Conservation (phyloP, 306 rosid genomes). For the Fagus crenata region DNA sequence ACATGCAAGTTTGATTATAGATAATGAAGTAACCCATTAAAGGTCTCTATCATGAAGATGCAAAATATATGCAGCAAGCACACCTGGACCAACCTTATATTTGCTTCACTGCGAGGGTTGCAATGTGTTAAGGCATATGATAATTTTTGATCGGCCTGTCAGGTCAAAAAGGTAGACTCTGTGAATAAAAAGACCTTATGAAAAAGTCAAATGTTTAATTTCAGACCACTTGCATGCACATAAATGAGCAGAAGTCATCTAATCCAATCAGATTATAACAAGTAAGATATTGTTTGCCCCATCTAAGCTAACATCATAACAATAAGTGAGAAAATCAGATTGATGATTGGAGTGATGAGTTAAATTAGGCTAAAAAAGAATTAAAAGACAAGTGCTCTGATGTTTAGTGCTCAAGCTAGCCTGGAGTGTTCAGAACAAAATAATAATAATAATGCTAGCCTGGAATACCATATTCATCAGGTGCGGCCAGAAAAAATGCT, state of each 20-base stretch:
- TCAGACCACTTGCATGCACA: not conserved
- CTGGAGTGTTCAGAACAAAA: no score
- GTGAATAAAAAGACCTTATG: slow-evolving; percentile 16
- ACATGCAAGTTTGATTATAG: not conserved
- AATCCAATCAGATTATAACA: slow-evolving; percentile 8
- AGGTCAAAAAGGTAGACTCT: slow-evolving; percentile 29
- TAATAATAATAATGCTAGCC: no score
- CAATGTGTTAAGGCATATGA: slow-evolving; percentile 89
- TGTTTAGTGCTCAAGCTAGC: no score
- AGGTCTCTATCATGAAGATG: slow-evolving; percentile 31
- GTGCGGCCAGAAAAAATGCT: no score
- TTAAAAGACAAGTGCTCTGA: no score
- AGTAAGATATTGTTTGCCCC: slow-evolving; percentile 5
- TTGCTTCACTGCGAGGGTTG: slow-evolving; percentile 74
- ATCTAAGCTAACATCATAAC: slow-evolving; percentile 11
- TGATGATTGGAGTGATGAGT: no score
- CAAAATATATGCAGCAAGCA: slow-evolving; percentile 43
- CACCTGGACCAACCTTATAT: slow-evolving; percentile 86
- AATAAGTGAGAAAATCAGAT: not conserved
- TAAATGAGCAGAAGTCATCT: slow-evolving; percentile 12
- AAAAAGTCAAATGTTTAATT: slow-evolving; percentile 1
- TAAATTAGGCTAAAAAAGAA: no score
- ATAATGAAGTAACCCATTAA: slow-evolving; percentile 13
- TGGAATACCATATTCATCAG: no score
- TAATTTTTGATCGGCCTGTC: slow-evolving; percentile 91